Evolutionary conservation across 305 asterid genomes (phyloP).

Genomic region (Rubia tinctorum): DNA sequence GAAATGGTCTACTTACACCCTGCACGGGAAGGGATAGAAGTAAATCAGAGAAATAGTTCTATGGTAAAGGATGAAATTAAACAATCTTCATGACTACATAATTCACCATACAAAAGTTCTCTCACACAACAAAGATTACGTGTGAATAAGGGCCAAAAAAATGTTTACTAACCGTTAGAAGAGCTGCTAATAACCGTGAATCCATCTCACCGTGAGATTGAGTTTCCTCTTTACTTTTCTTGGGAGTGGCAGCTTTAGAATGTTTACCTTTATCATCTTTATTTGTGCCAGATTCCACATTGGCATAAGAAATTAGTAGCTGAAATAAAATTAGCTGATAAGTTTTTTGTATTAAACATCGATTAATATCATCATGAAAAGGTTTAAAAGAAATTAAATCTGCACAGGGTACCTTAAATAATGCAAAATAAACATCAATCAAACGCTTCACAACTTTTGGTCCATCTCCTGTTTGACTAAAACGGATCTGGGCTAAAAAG

Average conservation of each 20-base stretch:
- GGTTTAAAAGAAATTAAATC: background rate
- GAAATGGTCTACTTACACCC: conserved; percentile 98
- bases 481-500: conserved; percentile 77
- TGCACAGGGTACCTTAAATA: conserved; percentile 65
- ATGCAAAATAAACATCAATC: conserved; percentile 90
- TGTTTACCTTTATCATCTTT: conserved; percentile 29
- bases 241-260: conserved; percentile 34
- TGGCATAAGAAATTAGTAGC: conserved; percentile 80
- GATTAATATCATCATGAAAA: background rate
- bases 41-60: background rate
- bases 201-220: conserved; percentile 82
- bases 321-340: conserved; percentile 19
- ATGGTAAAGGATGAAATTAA: background rate
- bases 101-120: background rate
- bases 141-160: conserved; percentile 8
- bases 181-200: conserved; percentile 85
- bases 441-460: conserved; percentile 87
- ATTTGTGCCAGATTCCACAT: conserved; percentile 28
- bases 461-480: conserved; percentile 88
- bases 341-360: background rate
- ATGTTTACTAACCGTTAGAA: conserved; percentile 61
- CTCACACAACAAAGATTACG: background rate
- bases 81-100: background rate
- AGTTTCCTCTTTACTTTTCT: conserved; percentile 42
- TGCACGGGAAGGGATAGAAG: conserved; percentile 32